These are phyloP conservation scores for Diaporthe sp. DNA, from an alignment of 2,329 filamentous ascomycete genomes.

Conservation along the genomic window DNA sequence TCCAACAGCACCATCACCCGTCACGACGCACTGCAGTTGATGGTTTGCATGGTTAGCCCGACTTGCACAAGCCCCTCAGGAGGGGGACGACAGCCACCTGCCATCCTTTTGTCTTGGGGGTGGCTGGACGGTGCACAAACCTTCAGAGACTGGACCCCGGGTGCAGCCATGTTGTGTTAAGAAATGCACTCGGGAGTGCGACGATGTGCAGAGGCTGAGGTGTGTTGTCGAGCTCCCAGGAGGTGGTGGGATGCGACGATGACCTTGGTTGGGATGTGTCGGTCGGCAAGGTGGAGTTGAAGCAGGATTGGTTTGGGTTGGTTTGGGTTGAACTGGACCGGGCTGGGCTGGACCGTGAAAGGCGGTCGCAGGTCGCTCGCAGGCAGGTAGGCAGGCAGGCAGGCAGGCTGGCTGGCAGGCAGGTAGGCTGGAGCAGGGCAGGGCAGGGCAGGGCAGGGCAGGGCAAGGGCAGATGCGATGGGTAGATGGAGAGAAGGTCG, in stretches of 20 bases:
- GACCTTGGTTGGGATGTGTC: conserved; percentile 26
- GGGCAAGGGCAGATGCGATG: not conserved
- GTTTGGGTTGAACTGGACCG: conserved; percentile 9
- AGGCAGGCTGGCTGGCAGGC: not conserved
- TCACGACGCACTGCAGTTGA: conserved; percentile 86
- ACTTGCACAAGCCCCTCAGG: conserved; percentile 29
- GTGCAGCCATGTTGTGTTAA: conserved; percentile 76
- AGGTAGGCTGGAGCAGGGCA: not conserved
- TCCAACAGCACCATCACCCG: conserved; percentile 98
- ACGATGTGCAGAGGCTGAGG: conserved; percentile 7
- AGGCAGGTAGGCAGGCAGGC: not conserved
- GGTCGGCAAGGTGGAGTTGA: conserved; percentile 17
- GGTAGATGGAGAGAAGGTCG: not conserved
- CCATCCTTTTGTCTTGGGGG: not conserved
- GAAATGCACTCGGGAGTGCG: conserved; percentile 25
- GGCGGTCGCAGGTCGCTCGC: conserved; percentile 18
- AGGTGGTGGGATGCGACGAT: conserved; percentile 18
- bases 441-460: not conserved
- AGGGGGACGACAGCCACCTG: conserved; percentile 7
- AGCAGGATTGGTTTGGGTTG: conserved; percentile 24
- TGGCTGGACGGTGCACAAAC: conserved; percentile 57
- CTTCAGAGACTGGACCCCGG: conserved; percentile 92
- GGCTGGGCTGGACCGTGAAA: conserved; percentile 13
- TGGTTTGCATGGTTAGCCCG: conserved; percentile 47
- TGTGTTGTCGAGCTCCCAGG: conserved; percentile 29